A percentile compares a stretch with the other conserved stretches of the same genome.
Evolutionary conservation across 106 monocot genomes (phyloP).

Genomic region (Dendrobium nobile): DNA sequence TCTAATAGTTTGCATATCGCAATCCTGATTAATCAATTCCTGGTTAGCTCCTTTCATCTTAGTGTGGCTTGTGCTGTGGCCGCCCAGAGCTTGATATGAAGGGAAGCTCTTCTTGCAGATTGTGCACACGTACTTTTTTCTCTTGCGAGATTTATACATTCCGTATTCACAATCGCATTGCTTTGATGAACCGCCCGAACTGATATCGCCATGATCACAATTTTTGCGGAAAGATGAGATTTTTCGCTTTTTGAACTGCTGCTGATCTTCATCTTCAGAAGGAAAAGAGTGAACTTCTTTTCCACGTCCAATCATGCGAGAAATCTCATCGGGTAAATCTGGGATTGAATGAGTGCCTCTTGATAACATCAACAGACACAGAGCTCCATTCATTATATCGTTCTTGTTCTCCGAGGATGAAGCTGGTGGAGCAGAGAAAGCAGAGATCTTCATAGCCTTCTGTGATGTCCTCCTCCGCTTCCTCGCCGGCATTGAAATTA

Average conservation of each 20-base stretch:
- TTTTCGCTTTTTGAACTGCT: no score
- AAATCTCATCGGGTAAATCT: background rate
- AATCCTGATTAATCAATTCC: background rate
- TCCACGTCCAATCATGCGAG: no score
- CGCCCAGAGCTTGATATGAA: slow-evolving; percentile 10
- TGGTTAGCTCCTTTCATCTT: background rate
- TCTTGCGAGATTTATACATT: background rate
- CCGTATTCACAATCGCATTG: background rate
- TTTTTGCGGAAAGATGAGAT: background rate
- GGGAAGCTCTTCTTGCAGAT: slow-evolving; percentile 7
- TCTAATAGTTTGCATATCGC: background rate
- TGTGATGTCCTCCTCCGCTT: slow-evolving; percentile 1
- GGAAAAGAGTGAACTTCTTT: background rate
- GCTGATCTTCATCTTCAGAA: background rate
- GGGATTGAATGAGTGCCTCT: background rate
- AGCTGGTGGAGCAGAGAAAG: background rate
- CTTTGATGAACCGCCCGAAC: background rate
- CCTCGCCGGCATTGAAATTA: background rate
- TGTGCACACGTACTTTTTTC: background rate
- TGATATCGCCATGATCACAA: background rate
- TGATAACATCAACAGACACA: slow-evolving; percentile 30
- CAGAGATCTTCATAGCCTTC: background rate
- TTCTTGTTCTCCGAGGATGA: background rate
- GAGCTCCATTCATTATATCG: background rate
- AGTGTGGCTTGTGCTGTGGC: background rate